Base-by-base conservation (phyloP, 139 green algal species). In the Parachlorella kessleri region DNA sequence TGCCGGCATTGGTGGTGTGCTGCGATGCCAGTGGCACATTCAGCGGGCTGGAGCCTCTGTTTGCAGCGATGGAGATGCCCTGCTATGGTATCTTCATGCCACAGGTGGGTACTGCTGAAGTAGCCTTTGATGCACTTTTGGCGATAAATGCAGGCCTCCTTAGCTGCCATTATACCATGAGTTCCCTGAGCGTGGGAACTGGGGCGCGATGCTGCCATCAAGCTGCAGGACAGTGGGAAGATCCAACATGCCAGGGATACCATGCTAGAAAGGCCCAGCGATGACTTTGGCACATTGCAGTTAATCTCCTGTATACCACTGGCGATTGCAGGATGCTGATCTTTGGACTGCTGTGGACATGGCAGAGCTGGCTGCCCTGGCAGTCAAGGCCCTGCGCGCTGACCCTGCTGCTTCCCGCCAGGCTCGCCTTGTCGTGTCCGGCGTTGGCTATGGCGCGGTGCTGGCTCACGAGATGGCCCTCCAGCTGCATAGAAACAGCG, bases 381-480 rank as follows among this genome's bases (percentile, higher is more conserved):
- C 77, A 18, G 6, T 76, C 32, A 80, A 84, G 33, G 73, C 72
- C 9, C 21, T 86, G 23, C 76, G 70, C 66, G 53, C 67, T 48
- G 35, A 74, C 10, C n/a, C 32, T 80, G 55, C 67, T 77, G 41
- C 70, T 65, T 1, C 39, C 37, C 1, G 40, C n/a, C 64, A 37
- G 66, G 21, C 14, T 59, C 77, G 48, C 63, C 23, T 84, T 2
- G 26, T 90, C 35, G 39, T 96, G 30, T 80, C 76, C 21, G 92
- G 90, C n/a, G 77, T 94, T 0, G 90, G 92, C 6, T 81, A 88
- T 35, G 84, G 80, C 9, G 83, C 73, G 1, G 79, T 87, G n/a
- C 72, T 96, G 53, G 92, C 91, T 0, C 91, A 92, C 69, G 92
- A 96, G 81, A 65, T 95, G 70, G 90, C 88, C 26, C 59, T 89